A percentile compares a stretch with the other conserved stretches of the same genome.
Evolutionary conservation across 257 asterid genomes (phyloP).

Genomic region (Mentha longifolia): DNA sequence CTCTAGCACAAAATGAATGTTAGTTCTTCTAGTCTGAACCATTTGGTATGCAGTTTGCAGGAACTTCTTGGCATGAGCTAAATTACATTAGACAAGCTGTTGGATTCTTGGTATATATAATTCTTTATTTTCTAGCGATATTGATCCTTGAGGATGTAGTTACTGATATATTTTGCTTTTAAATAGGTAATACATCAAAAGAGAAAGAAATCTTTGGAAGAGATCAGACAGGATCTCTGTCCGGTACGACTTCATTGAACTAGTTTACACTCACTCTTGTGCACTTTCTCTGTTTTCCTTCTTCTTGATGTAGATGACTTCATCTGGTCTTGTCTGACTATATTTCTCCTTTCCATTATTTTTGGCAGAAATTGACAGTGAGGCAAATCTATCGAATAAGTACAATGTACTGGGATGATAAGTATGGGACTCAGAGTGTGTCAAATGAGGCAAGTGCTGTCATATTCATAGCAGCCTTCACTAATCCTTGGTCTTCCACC

Average conservation of each 20-base stretch:
- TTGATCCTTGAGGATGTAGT: constrained; percentile 12
- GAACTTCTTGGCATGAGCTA: constrained; percentile 98
- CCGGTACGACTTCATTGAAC: constrained; percentile 60
- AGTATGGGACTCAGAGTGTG: constrained; percentile 98
- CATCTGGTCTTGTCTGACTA: constrained; percentile 23
- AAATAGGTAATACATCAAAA: constrained; percentile 95
- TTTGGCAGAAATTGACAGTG: constrained; percentile 76
- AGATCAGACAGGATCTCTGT: constrained; percentile 95
- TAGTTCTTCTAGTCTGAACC: constrained; percentile 33
- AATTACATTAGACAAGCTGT: constrained; percentile 98
- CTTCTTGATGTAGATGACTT: constrained; percentile 9
- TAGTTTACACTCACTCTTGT: constrained; percentile 4
- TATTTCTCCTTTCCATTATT: constrained; percentile 13
- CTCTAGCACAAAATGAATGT: constrained; percentile 26
- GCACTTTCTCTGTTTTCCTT: background rate
- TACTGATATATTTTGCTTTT: constrained; percentile 24
- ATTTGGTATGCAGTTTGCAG: constrained; percentile 76
- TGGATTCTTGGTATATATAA: constrained; percentile 83
- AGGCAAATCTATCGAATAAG: constrained; percentile 97
- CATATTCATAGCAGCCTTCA: background rate
- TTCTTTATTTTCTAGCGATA: constrained; percentile 16
- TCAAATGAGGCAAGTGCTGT: constrained; percentile 75
- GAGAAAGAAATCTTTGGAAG: constrained; percentile 91
- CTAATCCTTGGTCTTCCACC: background rate
- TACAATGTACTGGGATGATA: constrained; percentile 99